Conservation (phyloP, 1,284 basidiomycete species). For the Cryptococcus depauperatus region DNA sequence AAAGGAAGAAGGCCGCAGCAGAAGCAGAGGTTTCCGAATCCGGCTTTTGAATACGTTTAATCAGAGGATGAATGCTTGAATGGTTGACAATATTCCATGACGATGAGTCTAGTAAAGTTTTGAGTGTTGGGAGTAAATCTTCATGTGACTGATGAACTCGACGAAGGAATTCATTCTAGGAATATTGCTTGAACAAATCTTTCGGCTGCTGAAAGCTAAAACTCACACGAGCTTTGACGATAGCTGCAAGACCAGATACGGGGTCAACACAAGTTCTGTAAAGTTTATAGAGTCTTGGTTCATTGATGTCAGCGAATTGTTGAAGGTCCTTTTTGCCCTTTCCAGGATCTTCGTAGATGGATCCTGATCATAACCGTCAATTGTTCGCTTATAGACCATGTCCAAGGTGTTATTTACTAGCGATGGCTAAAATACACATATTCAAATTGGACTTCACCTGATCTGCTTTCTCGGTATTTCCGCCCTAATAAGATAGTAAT, state of each 20-base stretch:
- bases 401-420: conserved; percentile 8
- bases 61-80: conserved; percentile 70
- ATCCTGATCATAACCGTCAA: conserved; percentile 7
- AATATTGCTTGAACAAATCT: conserved; percentile 2
- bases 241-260: conserved; percentile 68
- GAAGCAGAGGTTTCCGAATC: conserved; percentile 13
- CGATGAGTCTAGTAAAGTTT: conserved; percentile 61
- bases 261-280: conserved; percentile 73
- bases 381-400: not conserved
- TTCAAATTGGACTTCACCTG: conserved; percentile 54
- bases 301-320: conserved; percentile 78
- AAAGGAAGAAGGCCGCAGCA: conserved; percentile 41
- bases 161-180: conserved; percentile 64
- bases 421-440: conserved; percentile 48
- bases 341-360: conserved; percentile 57
- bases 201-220: not conserved
- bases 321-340: conserved; percentile 72
- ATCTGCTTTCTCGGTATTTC: conserved; percentile 70
- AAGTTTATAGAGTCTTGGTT: conserved; percentile 74
- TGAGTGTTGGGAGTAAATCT: conserved; percentile 60
- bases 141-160: conserved; percentile 64
- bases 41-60: conserved; percentile 52
- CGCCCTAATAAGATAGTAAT: conserved; percentile 54
- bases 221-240: conserved; percentile 68
- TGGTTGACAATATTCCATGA: conserved; percentile 71